phyloP scores from a whole-genome alignment of 306 rosid genomes.

The Albizia julibrissin region DNA sequence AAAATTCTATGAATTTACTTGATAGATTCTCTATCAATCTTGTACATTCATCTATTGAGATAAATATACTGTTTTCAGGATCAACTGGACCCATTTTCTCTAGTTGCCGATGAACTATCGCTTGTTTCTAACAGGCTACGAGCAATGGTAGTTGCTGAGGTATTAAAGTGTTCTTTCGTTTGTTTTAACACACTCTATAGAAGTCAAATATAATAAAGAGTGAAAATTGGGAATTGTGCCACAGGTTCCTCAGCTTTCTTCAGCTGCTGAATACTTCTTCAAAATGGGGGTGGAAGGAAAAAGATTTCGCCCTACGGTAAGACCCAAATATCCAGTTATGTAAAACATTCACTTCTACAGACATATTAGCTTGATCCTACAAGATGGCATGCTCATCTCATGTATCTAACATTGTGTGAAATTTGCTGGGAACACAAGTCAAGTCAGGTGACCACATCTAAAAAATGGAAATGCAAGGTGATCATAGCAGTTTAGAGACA shows the following conservation, averaged over 20 bases:
- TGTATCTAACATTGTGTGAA: background rate
- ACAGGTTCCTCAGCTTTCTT: conserved; percentile 97
- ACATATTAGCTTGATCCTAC: background rate
- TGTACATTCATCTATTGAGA: conserved; percentile 10
- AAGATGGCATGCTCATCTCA: background rate
- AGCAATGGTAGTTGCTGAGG: conserved; percentile 85
- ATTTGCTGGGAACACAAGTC: background rate
- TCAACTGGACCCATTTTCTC: conserved; percentile 81
- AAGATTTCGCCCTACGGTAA: conserved; percentile 96
- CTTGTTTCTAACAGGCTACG: conserved; percentile 73
- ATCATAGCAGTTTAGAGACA: background rate
- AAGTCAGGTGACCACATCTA: background rate
- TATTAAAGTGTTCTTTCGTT: conserved; percentile 32
- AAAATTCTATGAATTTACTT: background rate
- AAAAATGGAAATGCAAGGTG: background rate
- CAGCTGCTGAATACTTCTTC: conserved; percentile 92
- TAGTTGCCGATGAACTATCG: conserved; percentile 89
- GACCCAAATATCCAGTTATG: background rate
- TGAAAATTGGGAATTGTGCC: conserved; percentile 31
- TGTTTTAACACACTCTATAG: conserved; percentile 15
- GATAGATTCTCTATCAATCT: background rate
- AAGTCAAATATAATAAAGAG: background rate
- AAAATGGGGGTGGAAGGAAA: conserved; percentile 97
- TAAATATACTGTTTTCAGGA: conserved; percentile 54
- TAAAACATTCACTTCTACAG: background rate